Evolutionary conservation across 345 rosid genomes (phyloP).

Genomic region (Hibiscus trionum): DNA sequence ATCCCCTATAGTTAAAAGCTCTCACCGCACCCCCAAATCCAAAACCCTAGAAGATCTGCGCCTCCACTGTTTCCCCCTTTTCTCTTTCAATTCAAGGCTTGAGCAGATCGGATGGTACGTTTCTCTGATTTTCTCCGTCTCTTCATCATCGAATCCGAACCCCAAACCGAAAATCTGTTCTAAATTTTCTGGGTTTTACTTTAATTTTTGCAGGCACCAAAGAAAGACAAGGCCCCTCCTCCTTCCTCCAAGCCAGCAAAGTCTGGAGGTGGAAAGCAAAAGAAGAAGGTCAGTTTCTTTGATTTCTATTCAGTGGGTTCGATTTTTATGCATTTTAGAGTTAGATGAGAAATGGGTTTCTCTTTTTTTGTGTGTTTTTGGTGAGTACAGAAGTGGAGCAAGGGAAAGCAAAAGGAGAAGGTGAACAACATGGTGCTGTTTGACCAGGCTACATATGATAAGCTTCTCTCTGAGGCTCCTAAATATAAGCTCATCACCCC

Average conservation of each 20-base stretch:
- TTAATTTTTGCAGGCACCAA: conserved; percentile 42
- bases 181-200: background rate
- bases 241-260: conserved; percentile 71
- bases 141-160: background rate
- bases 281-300: conserved; percentile 51
- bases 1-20: background rate
- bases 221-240: conserved; percentile 74
- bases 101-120: conserved; percentile 2
- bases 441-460: background rate
- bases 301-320: background rate
- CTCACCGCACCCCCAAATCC: background rate
- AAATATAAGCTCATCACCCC: background rate
- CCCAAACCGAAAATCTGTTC: background rate
- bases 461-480: background rate
- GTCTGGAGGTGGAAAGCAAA: conserved; percentile 78
- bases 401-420: conserved; percentile 86
- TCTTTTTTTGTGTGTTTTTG: background rate
- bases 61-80: background rate
- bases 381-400: conserved; percentile 69
- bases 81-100: background rate
- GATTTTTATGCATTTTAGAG: background rate
- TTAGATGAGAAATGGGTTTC: background rate
- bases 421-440: conserved; percentile 4
- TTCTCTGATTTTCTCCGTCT: background rate
- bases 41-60: background rate